Evolutionary conservation across 73 alveolate genomes (phyloP).

Genomic region (Breviolum minutum): DNA sequence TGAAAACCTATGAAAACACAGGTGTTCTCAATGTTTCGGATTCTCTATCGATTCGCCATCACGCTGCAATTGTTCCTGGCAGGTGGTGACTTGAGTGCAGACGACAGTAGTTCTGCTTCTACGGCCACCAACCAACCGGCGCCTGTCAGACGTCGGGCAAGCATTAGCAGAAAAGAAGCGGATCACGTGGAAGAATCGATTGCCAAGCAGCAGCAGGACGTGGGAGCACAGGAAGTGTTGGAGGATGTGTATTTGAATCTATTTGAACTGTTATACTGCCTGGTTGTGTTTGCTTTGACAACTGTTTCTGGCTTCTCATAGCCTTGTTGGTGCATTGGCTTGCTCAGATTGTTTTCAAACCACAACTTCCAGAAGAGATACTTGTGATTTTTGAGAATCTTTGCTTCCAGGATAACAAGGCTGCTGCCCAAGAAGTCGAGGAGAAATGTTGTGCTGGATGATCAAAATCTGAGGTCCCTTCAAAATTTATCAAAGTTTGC

Average conservation of each 20-base stretch:
- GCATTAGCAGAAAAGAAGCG: constrained; percentile 46
- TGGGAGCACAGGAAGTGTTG: not conserved
- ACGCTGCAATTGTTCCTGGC: not conserved
- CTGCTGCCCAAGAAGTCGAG: constrained; percentile 17
- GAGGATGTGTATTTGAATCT: not conserved
- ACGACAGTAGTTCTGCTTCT: constrained; percentile 3
- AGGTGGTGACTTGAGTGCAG: constrained; percentile 26
- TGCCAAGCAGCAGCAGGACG: constrained; percentile 37
- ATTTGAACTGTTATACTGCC: too few species aligned
- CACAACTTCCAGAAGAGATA: not conserved
- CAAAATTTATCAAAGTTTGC: too few species aligned
- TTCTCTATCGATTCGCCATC: too few species aligned
- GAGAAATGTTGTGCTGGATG: not conserved
- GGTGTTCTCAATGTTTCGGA: too few species aligned
- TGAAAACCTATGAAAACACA: too few species aligned
- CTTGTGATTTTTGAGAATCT: too few species aligned
- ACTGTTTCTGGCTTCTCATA: not conserved
- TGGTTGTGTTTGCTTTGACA: not conserved
- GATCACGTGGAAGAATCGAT: constrained; percentile 2
- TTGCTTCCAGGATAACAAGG: constrained; percentile 2
- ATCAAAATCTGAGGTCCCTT: too few species aligned
- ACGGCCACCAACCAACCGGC: not conserved
- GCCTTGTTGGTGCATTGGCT: not conserved
- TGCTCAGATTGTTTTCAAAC: not conserved
- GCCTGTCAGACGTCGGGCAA: constrained; percentile 3